Conservation (phyloP, 2,329 filamentous ascomycete species). For the Colletotrichum horii region DNA sequence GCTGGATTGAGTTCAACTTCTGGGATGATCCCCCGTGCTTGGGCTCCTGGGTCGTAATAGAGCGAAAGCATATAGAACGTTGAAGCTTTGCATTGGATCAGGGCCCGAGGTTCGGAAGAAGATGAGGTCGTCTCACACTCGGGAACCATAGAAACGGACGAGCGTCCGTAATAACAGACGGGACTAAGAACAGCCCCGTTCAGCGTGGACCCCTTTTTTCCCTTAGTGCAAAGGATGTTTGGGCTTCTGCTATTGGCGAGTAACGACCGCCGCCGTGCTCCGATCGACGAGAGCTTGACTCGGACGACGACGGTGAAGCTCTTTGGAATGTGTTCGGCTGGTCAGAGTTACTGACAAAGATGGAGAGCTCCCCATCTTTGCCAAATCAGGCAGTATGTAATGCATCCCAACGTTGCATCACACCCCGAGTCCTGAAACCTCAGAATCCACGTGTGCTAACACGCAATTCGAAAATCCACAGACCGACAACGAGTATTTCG, state of each 20-base stretch:
- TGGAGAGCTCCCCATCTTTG: background rate
- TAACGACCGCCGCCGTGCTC: background rate
- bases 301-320: background rate
- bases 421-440: constrained; percentile 7
- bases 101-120: background rate
- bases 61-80: background rate
- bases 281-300: constrained; percentile 16
- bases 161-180: constrained; percentile 12
- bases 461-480: background rate
- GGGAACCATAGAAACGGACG: constrained; percentile 3
- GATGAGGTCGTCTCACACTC: constrained; percentile 1
- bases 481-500: background rate
- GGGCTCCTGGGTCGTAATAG: background rate
- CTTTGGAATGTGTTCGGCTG: background rate
- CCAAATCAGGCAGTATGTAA: background rate
- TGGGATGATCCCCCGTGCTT: constrained; percentile 7
- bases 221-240: background rate
- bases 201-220: background rate
- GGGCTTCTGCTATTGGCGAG: background rate
- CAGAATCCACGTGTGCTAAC: background rate
- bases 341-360: background rate
- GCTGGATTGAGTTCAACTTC: background rate
- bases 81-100: constrained; percentile 3
- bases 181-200: background rate
- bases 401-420: constrained; percentile 1